Evolutionary conservation across 345 rosid species (phyloP), one percentile per base, ranked within the genome.

Genomic region (Eucalyptus tenuipes): DNA sequence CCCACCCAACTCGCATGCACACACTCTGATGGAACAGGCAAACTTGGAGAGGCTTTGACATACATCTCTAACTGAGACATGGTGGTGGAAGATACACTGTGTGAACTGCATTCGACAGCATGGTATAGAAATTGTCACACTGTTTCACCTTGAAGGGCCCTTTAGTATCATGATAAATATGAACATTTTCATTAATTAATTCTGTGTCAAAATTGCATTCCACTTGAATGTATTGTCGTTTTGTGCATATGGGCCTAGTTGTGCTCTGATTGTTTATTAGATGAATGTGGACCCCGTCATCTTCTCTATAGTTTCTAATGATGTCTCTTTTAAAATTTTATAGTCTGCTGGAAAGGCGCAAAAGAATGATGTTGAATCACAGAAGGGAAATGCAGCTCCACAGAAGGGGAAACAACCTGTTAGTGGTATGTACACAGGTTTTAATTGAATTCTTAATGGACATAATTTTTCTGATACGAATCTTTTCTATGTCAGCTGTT

Each of bases 281-380:
- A 40, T 75, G 84, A 40, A 75, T 75, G 47, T 20, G 47, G 47
- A 75, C 47, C 14, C 24, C 3, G 1, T 20, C 47, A 57, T 88
- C 18, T 45, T 68, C 52, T 66, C 37, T 87, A 16, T 40, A n/a
- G 33, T 68, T 57, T 47, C 25, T 79, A 90, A 49, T 89, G 82
- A 20, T 3, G 8, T 40, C 24, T 22, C 27, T 75, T 37, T 75
- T 40, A 11, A 75, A 75, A 75, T 90, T 29, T 68, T 91, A 88
- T 93, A 97, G 99, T 96, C 99, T 91, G 95, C 97, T 88, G 99
- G 99, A 79, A 97, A 94, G 91, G 90, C 90, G 89, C 93, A 89
- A 90, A 94, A 93, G 93, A 92, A 93, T 82, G 92, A 92, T 55
- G 94, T 29, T n/a, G 96, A 92, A 89, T 81, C 90, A 25, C 92